phyloP scores from a whole-genome alignment of 179 eudicot species.

The Beta corolliflora region DNA sequence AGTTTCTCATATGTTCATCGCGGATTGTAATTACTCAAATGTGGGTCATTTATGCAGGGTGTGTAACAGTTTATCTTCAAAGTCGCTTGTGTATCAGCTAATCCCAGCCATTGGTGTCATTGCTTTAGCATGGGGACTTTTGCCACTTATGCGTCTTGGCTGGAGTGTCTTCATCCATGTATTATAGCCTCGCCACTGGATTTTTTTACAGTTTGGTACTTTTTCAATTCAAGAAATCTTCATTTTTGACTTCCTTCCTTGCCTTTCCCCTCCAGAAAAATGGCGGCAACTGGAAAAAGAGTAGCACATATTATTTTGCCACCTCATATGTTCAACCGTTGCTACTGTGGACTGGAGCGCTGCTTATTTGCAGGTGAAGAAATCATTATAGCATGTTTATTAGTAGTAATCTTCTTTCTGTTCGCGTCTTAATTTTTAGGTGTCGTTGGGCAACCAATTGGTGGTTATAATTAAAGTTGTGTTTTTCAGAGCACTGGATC shows the following conservation, averaged over 20 bases:
- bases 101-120: slow-evolving; percentile 65
- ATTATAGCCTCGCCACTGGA: slow-evolving; percentile 1
- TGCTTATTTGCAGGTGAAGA: slow-evolving; percentile 82
- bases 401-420: background rate
- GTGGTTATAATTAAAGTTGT: background rate
- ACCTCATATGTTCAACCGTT: slow-evolving; percentile 85
- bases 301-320: slow-evolving; percentile 62
- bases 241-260: slow-evolving; percentile 4
- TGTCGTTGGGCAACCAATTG: background rate
- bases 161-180: slow-evolving; percentile 61
- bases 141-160: slow-evolving; percentile 61
- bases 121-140: slow-evolving; percentile 72
- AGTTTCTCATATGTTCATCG: background rate
- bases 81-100: slow-evolving; percentile 54
- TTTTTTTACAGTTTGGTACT: background rate
- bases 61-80: slow-evolving; percentile 46
- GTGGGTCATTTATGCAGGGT: slow-evolving; percentile 46
- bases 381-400: background rate
- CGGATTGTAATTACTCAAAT: slow-evolving; percentile 3
- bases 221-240: background rate
- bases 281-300: slow-evolving; percentile 78
- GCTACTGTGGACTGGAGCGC: slow-evolving; percentile 83
- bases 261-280: slow-evolving; percentile 50
- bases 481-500: slow-evolving; percentile 73
- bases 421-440: background rate